Base-by-base conservation (phyloP, 1,284 basidiomycete genomes). In the Cryptococcus sp. region DNA sequence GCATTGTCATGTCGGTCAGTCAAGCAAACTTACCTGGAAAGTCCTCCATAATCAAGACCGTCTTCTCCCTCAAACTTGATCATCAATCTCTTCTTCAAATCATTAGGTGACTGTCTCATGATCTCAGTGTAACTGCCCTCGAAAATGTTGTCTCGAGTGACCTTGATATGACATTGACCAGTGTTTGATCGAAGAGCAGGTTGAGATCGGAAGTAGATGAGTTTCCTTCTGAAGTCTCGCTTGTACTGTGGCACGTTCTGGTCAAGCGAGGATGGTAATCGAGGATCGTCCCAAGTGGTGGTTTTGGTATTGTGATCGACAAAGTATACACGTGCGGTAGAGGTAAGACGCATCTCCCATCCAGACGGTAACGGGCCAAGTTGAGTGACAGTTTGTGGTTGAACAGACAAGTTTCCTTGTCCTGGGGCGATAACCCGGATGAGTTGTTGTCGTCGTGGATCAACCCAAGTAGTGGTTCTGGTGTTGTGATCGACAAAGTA, bases 31-130 rank as follows among this genome's bases (percentile, higher is more conserved):
- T 68, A 90, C 89, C 90, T 86, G 46, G 93, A 95, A 49, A 98
- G 84, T 80, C 95, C 95, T 74, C 95, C 95, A 68, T 98, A 98
- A 80, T 98, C 96, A 63, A 98, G 77, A 66, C 94, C 96, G 75
- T 98, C 96, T 77, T 98, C 95, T 49, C 94, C 93, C 63, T 98
- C 95, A 71, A 99, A 99, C 81, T 89, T 97, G 79, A 99, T 90
- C 89, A 98, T 97, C 66, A 99, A 78, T 59, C 96, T 81, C 80
- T 93, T 91, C 82, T 98, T 98, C 66, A 98, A 80, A 71, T 98
- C 95, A 72, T 91, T 94, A 5, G 91, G 89, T 50, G 86, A 87
- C 75, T 94, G 84, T 49, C 73, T 62, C 95, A 98, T 98, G 59
- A 98, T 89, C 72, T 95, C 89, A 57, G 88, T 86, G 77, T 93